Conservation (phyloP, 83 land plant genomes). For the Picea engelmannii region DNA sequence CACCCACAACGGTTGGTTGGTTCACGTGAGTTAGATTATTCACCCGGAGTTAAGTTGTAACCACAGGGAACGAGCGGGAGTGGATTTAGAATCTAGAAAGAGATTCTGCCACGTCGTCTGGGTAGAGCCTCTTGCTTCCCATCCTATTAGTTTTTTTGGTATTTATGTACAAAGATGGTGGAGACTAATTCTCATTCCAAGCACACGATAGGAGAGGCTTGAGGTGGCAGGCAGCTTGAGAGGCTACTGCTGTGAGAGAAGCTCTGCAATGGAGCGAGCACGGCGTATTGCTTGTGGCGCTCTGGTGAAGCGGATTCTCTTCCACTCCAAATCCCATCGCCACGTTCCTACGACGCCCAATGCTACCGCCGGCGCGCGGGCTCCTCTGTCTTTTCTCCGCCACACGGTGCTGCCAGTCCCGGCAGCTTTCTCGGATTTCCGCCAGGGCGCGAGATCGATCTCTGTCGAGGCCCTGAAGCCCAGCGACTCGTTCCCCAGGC, state of each 20-base stretch:
- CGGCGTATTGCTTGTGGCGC: slow-evolving; percentile 53
- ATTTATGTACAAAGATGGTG: too few species aligned
- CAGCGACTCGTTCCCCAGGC: slow-evolving; percentile 89
- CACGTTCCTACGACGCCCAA: not conserved
- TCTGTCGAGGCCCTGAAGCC: slow-evolving; percentile 79
- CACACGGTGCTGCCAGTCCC: slow-evolving; percentile 21
- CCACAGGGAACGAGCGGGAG: too few species aligned
- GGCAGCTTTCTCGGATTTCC: slow-evolving; percentile 5
- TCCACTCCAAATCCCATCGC: slow-evolving; percentile 27
- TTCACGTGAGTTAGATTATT: too few species aligned
- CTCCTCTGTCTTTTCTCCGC: slow-evolving; percentile 18
- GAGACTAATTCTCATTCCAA: too few species aligned
- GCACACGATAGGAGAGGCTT: too few species aligned
- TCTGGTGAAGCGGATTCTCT: slow-evolving; percentile 43
- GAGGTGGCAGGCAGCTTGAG: not conserved
- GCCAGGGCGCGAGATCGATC: slow-evolving; percentile 38
- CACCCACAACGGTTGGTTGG: too few species aligned
- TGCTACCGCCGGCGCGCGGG: slow-evolving; percentile 14
- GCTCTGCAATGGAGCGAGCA: slow-evolving; percentile 61
- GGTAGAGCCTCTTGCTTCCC: too few species aligned
- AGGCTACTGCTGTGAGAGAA: not conserved
- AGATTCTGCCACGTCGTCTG: too few species aligned
- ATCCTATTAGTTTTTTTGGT: too few species aligned
- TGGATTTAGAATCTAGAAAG: too few species aligned
- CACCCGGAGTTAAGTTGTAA: too few species aligned